Percentiles rank a stretch among this genome's conserved stretches.
These are phyloP conservation scores for Russula foetens DNA, from an alignment of 768 basidiomycete genomes.

Conservation along the genomic window DNA sequence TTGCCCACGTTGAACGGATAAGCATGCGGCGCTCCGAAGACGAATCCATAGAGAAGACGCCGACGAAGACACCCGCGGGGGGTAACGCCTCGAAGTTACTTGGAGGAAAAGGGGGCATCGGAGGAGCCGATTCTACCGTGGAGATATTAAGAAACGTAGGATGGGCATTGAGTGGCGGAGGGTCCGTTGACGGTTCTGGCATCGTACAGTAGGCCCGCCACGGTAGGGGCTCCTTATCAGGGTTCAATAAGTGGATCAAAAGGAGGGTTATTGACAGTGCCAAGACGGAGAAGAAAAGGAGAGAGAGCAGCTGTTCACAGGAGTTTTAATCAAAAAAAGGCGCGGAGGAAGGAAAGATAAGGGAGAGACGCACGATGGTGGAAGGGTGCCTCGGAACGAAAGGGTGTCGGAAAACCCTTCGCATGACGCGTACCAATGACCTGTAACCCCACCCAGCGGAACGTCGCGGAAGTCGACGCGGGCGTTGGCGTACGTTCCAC, in stretches of 20 bases:
- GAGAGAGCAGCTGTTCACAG: conserved; percentile 46
- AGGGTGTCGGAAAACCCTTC: conserved; percentile 57
- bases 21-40: conserved; percentile 79
- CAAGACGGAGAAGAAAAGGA: conserved; percentile 72
- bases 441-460: conserved; percentile 37
- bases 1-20: conserved; percentile 85
- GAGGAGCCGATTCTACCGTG: conserved; percentile 16
- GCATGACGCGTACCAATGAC: conserved; percentile 44
- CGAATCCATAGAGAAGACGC: conserved; percentile 85
- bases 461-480: conserved; percentile 46
- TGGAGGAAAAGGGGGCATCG: conserved; percentile 57
- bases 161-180: conserved; percentile 35
- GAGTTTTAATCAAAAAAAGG: conserved; percentile 14
- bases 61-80: conserved; percentile 81
- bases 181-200: conserved; percentile 42
- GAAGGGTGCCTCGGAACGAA: conserved; percentile 74
- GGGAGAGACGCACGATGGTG: conserved; percentile 54
- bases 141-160: conserved; percentile 29
- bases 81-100: conserved; percentile 60
- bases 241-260: conserved; percentile 88
- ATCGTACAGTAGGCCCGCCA: conserved; percentile 91
- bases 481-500: conserved; percentile 39
- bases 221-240: conserved; percentile 89
- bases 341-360: not conserved
- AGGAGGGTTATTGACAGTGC: conserved; percentile 78